Base-by-base conservation (phyloP, 306 rosid genomes). In the Castanea mollissima region DNA sequence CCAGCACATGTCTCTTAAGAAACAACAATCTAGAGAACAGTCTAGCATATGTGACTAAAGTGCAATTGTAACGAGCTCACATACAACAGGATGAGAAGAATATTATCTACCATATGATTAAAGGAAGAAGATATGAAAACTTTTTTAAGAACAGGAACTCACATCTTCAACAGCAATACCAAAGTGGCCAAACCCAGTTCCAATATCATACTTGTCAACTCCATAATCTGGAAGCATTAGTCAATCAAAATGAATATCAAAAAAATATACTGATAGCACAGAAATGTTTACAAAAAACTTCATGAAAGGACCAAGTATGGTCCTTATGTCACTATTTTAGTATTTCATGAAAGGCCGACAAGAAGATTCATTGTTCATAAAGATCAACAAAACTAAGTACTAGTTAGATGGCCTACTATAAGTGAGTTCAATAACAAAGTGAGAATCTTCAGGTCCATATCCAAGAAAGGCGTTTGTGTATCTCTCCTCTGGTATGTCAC, bases 111-210 rank as follows among this genome's bases (percentile, higher is more conserved):
- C 77, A 79, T 12, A 74, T 34, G 78, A 59, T 23, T 19, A 56
- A 41, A 76, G 29, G 6, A 71, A 56, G 77, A 55, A 44, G 31
- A 82, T 62, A 76, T 55, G 57, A 75, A 72, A 51, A 59, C 74
- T 78, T 38, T 65, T 49, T 80, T 64, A 27, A 62, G 44, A 80
- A 51, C 6, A 54, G 35, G n/a, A 78, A 84, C 99, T 88, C 79
- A 96, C 99, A 90, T 96, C 97, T 84, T 93, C 98, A 79, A 96
- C 90, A 49, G 98, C 97, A 80, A 96, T 44, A 67, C 98, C 97
- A 83, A 91, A 91, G 84, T 92, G 92, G 75, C 95, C 99, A 79
- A 91, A 92, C 76, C 88, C 94, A 81, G 86, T 71, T 64, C 96
- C 98, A 65, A 92, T 92, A 80, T 89, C 96, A 86, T 94, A 92